phyloP scores from a whole-genome alignment of 2,329 filamentous ascomycete genomes.

The Ophiostoma novo-ulmi region DNA sequence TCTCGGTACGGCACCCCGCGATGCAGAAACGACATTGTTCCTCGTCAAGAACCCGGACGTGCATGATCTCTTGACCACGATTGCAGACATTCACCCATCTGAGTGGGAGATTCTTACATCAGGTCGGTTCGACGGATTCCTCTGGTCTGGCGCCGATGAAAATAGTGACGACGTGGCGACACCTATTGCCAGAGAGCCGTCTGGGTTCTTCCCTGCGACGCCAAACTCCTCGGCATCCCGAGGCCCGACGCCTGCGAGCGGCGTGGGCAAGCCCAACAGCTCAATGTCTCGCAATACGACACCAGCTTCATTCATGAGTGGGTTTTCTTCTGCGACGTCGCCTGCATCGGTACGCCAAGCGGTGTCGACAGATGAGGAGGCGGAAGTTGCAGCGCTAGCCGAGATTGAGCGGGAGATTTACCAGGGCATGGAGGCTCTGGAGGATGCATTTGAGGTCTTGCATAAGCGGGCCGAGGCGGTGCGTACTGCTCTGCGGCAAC shows the following conservation, averaged over 20 bases:
- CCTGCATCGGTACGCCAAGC: constrained; percentile 51
- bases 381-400: constrained; percentile 81
- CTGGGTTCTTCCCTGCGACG: constrained; percentile 41
- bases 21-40: constrained; percentile 80
- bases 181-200: constrained; percentile 38
- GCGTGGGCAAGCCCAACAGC: constrained; percentile 33
- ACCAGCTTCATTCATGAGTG: constrained; percentile 36
- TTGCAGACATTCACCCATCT: constrained; percentile 81
- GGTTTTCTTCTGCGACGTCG: constrained; percentile 31
- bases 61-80: constrained; percentile 80
- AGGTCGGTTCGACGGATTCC: constrained; percentile 89
- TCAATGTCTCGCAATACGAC: constrained; percentile 53
- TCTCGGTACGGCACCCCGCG: constrained; percentile 65
- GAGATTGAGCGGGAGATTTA: constrained; percentile 94
- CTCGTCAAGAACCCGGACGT: constrained; percentile 75
- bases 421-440: constrained; percentile 85
- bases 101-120: constrained; percentile 96
- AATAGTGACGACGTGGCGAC: constrained; percentile 37
- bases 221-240: constrained; percentile 39
- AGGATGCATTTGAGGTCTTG: constrained; percentile 90
- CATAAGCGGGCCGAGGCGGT: constrained; percentile 79
- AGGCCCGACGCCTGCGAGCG: constrained; percentile 36
- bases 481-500: constrained; percentile 71
- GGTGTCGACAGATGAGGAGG: constrained; percentile 89
- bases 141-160: constrained; percentile 90